A percentile compares a stretch with the other conserved stretches of the same genome.
phyloP scores from a whole-genome alignment of 192 early-diverging fungal genomes.

The Podila horticola region DNA sequence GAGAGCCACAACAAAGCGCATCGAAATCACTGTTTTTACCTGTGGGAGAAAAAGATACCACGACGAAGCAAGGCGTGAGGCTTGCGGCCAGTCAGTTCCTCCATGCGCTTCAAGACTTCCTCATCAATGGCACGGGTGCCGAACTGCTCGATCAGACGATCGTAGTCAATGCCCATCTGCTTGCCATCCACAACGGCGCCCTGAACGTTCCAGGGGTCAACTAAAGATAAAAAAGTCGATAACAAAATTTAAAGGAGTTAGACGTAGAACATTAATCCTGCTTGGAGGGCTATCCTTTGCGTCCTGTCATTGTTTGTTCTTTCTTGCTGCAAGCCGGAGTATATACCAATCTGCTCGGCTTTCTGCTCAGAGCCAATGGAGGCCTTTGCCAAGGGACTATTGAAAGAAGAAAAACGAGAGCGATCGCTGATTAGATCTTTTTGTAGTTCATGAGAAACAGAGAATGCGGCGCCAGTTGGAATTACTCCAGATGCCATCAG shows the following conservation, averaged over 20 bases:
- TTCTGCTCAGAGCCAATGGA: conserved; percentile 22
- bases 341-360: conserved; percentile 42
- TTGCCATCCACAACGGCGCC: conserved; percentile 92
- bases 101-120: conserved; percentile 82
- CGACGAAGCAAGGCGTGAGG: conserved; percentile 88
- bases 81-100: conserved; percentile 82
- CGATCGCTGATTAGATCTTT: neutral
- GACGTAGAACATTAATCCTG: neutral
- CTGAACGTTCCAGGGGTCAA: conserved; percentile 95
- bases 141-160: conserved; percentile 87
- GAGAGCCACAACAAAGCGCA: too few species aligned
- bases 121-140: conserved; percentile 86
- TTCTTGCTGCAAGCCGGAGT: neutral
- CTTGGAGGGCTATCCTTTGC: neutral
- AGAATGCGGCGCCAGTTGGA: too few species aligned
- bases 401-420: conserved; percentile 3
- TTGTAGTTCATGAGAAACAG: neutral
- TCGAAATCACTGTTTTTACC: conserved; percentile 56
- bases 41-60: conserved; percentile 95
- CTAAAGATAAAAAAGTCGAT: conserved; percentile 63
- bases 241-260: neutral
- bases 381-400: conserved; percentile 42
- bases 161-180: conserved; percentile 90
- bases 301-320: neutral
- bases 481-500: neutral